Base-by-base conservation (phyloP, 768 basidiomycete genomes). In the Epithele typhae region DNA sequence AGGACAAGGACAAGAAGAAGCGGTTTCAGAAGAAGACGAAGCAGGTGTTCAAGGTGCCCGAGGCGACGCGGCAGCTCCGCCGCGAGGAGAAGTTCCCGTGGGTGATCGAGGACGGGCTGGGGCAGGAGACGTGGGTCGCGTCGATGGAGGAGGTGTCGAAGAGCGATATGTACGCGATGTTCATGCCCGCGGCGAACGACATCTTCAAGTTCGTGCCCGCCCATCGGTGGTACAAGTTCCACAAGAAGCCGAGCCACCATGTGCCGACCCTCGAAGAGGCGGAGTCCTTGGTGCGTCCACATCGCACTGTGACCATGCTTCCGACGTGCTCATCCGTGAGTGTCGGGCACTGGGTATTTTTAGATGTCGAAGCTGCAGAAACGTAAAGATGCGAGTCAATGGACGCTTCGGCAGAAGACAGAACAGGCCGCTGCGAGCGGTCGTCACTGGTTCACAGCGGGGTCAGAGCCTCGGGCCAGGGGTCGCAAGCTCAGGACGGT, bases 211-310 rank as follows among this genome's bases (percentile, higher is more conserved):
- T 93, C 65, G 84, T 94, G 10, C 85, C 90, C 12, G 81, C 88
- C 5, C 81, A 90, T 62, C 76, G 91, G 36, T 93, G 88, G 87
- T 94, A 93, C 74, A 91, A 90, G 65, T 92, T 92, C 62, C 88
- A 88, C 68, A 91, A 90, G 73, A 82, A 82, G 55, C 75, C 87
- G 35, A 84, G 82, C 57, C 81, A 90, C 57, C 76, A 80, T 58
- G 68, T 88, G 14, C 84, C 82, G 36, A 77, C 78, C 33, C 73
- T 74, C 66, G 86, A 71, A 68, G 81, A 72, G 68, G 84, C 71
- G 57, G 90, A 77, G 76, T 81, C 72, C 59, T 69, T 75, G 65
- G 88, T 80, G 77, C 68, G 71, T 63, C 49, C 35, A 7, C 35
- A 17, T 8, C 35, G 36, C 40, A 34, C 6, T 39, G 57, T 34